Evolutionary conservation across 352 stramenopile genomes (phyloP).

Genomic region (Pythium plurisporium): DNA sequence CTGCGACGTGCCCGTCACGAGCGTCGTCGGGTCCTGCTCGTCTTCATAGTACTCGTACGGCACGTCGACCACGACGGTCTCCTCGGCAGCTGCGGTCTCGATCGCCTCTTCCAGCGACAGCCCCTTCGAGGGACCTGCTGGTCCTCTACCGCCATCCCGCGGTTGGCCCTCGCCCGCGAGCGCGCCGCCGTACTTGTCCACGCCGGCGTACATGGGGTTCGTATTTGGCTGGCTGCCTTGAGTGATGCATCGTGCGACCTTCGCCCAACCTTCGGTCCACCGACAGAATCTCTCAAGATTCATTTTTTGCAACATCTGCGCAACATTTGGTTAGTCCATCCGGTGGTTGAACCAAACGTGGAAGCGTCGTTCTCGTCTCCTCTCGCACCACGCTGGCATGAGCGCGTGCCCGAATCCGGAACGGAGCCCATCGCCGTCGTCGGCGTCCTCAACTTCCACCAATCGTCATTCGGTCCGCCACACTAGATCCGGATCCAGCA

Average conservation of each 20-base stretch:
- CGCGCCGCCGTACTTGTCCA: slow-evolving; percentile 79
- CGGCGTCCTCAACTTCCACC: not conserved
- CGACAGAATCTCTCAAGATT: not conserved
- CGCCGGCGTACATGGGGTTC: slow-evolving; percentile 61
- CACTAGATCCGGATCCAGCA: not conserved
- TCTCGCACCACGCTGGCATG: not conserved
- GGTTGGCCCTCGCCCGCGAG: slow-evolving; percentile 63
- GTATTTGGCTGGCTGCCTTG: slow-evolving; percentile 4
- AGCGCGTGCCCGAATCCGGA: not conserved
- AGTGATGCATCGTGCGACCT: slow-evolving; percentile 2
- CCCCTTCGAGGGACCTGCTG: slow-evolving; percentile 22
- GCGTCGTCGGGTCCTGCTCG: slow-evolving; percentile 46
- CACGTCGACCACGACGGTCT: slow-evolving; percentile 79
- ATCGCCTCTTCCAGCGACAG: slow-evolving; percentile 71
- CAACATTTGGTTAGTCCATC: not conserved
- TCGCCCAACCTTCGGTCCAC: slow-evolving; percentile 7
- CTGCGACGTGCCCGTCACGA: slow-evolving; percentile 57
- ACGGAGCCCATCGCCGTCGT: not conserved
- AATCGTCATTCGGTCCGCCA: not conserved
- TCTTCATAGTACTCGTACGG: slow-evolving; percentile 77
- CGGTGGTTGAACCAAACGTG: not conserved
- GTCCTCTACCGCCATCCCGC: slow-evolving; percentile 11
- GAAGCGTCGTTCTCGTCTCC: too few species aligned
- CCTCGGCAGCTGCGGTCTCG: slow-evolving; percentile 69
- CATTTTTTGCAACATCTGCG: not conserved